Evolutionary conservation across 306 rosid genomes (phyloP).

Genomic region (Canavalia gladiata): DNA sequence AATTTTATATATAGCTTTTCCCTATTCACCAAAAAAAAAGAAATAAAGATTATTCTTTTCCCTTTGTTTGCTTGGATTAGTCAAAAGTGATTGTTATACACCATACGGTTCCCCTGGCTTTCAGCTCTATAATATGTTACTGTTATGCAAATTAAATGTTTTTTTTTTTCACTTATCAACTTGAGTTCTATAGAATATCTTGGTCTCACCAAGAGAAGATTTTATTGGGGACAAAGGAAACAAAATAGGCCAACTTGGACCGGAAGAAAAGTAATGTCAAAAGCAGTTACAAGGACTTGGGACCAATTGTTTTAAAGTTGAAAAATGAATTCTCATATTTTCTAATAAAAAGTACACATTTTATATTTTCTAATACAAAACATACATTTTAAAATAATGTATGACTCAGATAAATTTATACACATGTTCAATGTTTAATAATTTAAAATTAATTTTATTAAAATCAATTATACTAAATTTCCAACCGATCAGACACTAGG

Average conservation of each 20-base stretch:
- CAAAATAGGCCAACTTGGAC: background rate
- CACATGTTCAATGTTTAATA: no score
- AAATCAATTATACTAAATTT: no score
- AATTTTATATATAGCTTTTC: conserved; percentile 24
- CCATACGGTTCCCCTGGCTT: background rate
- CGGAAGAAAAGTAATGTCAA: background rate
- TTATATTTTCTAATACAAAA: no score
- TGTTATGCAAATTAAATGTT: background rate
- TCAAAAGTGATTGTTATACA: background rate
- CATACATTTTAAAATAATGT: no score
- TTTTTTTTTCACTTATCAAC: background rate
- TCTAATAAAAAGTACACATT: no score
- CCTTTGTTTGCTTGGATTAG: background rate
- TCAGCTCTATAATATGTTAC: conserved; percentile 3
- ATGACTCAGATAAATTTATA: no score
- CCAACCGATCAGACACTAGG: background rate
- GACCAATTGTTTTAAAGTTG: no score
- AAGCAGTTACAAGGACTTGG: background rate
- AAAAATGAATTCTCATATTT: no score
- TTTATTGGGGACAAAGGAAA: conserved; percentile 8
- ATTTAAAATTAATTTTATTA: no score
- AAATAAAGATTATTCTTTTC: background rate
- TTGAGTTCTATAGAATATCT: background rate
- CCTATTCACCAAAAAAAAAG: conserved; percentile 20
- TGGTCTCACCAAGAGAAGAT: conserved; percentile 4